Conservation (phyloP, 208 protist genomes). For the Crithidia thermophila region DNA sequence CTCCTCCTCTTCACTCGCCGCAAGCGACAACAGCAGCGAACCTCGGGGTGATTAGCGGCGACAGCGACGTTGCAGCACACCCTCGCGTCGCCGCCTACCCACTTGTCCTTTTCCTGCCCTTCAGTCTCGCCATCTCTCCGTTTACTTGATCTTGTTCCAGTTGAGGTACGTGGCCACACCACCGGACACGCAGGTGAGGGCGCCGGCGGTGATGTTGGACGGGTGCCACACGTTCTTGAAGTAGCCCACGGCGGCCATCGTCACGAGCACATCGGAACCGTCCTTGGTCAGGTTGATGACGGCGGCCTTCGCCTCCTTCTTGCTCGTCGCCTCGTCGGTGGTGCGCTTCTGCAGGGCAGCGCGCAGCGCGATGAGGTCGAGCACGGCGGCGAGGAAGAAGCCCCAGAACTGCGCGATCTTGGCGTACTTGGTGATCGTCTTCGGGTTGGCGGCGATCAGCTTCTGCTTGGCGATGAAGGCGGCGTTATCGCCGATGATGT, state of each 20-base stretch:
- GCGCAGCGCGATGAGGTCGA: constrained; percentile 80
- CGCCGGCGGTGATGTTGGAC: constrained; percentile 56
- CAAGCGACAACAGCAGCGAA: no score
- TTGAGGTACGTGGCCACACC: constrained; percentile 90
- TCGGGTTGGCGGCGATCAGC: constrained; percentile 59
- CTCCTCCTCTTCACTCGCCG: no score
- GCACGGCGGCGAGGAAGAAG: constrained; percentile 87
- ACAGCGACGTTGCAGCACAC: no score
- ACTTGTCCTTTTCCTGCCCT: neutral
- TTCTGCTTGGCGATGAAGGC: constrained; percentile 85
- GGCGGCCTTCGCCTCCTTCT: constrained; percentile 80
- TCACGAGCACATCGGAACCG: constrained; percentile 76
- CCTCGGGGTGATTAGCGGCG: no score
- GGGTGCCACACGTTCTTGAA: constrained; percentile 75
- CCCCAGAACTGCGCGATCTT: constrained; percentile 94
- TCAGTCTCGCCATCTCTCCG: neutral
- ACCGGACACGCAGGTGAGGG: constrained; percentile 85
- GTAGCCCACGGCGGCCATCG: constrained; percentile 88
- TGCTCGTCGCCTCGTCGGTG: constrained; percentile 51
- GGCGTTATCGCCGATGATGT: constrained; percentile 90
- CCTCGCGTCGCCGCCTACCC: neutral
- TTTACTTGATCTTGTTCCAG: constrained; percentile 90
- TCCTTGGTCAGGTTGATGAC: constrained; percentile 84
- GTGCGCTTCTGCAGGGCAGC: constrained; percentile 59
- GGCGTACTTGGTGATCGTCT: constrained; percentile 54